Conservation (phyloP, 331 rosid species). For the Stylosanthes scabra region DNA sequence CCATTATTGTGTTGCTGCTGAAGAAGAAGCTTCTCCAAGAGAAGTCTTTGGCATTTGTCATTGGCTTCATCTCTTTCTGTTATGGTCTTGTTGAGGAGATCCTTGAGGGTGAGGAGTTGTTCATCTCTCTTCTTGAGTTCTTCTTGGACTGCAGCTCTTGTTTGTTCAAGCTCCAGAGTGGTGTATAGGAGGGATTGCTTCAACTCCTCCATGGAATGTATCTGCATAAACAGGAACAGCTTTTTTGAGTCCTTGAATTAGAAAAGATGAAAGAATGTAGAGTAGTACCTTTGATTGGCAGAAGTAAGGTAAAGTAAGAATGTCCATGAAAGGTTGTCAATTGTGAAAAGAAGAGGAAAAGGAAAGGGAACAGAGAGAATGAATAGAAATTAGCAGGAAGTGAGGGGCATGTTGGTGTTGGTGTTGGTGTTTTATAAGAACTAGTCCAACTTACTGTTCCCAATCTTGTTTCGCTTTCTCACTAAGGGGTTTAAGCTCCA, state of each 20-base stretch:
- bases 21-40: slow-evolving; percentile 65
- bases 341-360: slow-evolving; percentile 9
- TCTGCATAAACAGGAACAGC: background rate
- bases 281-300: slow-evolving; percentile 60
- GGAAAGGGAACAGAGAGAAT: background rate
- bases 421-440: slow-evolving; percentile 52
- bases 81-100: slow-evolving; percentile 63
- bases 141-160: slow-evolving; percentile 69
- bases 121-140: slow-evolving; percentile 91
- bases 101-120: slow-evolving; percentile 65
- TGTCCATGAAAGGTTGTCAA: slow-evolving; percentile 53
- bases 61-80: slow-evolving; percentile 90
- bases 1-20: slow-evolving; percentile 51
- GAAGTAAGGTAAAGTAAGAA: slow-evolving; percentile 56
- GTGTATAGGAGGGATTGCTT: slow-evolving; percentile 67
- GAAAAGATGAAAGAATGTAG: too few species aligned
- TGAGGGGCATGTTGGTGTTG: too few species aligned
- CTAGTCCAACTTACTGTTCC: slow-evolving; percentile 32
- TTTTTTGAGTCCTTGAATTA: slow-evolving; percentile 16
- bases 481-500: background rate
- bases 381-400: too few species aligned
- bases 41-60: slow-evolving; percentile 65
- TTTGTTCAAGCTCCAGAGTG: slow-evolving; percentile 87
- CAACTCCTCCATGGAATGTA: slow-evolving; percentile 85
- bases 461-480: slow-evolving; percentile 38